A percentile compares a stretch with the other conserved stretches of the same genome.
Evolutionary conservation across 2,329 filamentous ascomycete genomes (phyloP).

Genomic region (Colletotrichum sp.): DNA sequence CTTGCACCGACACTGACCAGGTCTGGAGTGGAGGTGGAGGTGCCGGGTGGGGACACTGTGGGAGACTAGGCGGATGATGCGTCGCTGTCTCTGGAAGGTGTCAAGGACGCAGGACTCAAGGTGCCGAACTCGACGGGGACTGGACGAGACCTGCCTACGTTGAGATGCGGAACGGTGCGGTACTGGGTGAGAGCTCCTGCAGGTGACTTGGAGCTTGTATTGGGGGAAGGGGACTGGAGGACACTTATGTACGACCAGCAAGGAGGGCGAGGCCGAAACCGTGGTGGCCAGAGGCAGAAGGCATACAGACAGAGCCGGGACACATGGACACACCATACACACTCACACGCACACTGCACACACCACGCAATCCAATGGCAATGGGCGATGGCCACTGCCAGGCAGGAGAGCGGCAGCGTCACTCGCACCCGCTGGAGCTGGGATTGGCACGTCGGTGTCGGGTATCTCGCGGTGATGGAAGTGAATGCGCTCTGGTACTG

Average conservation of each 20-base stretch:
- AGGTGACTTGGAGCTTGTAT: slow-evolving; percentile 3
- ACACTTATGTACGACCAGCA: slow-evolving; percentile 19
- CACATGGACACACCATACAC: not conserved
- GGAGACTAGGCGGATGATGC: slow-evolving; percentile 18
- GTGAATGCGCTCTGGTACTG: not conserved
- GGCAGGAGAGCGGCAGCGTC: slow-evolving; percentile 19
- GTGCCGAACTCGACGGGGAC: not conserved
- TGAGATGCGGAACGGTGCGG: not conserved
- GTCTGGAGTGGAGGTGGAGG: slow-evolving; percentile 7
- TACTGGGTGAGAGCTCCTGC: slow-evolving; percentile 11
- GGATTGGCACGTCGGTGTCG: not conserved
- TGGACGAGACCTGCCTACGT: not conserved
- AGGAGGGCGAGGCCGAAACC: slow-evolving; percentile 2
- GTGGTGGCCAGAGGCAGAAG: not conserved
- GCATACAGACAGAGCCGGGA: not conserved
- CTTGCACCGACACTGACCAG: not conserved
- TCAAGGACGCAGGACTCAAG: not conserved
- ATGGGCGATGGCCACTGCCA: not conserved
- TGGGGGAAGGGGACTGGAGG: not conserved
- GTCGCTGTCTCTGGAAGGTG: slow-evolving; percentile 15
- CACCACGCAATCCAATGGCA: not conserved
- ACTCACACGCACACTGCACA: not conserved
- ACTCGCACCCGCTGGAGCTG: not conserved
- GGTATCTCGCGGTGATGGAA: not conserved
- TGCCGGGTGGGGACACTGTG: not conserved